These are phyloP conservation scores for Eimeria nieschulzi DNA, from an alignment of 169 alveolate species.

Conservation along the genomic window DNA sequence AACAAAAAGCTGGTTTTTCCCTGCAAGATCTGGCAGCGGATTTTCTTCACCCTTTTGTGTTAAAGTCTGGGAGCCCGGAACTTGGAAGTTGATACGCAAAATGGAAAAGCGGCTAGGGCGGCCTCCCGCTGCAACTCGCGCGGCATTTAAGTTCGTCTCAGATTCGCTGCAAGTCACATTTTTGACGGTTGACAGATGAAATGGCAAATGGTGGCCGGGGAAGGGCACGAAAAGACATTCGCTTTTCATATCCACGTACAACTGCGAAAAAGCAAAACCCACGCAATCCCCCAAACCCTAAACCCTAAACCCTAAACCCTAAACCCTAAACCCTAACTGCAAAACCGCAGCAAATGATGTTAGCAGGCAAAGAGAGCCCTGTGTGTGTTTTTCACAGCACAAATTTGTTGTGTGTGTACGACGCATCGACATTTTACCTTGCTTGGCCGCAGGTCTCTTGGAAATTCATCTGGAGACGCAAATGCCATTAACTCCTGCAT, in stretches of 20 bases:
- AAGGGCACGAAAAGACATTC: slow-evolving; percentile 74
- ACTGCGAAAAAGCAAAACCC: slow-evolving; percentile 32
- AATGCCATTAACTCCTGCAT: slow-evolving; percentile 58
- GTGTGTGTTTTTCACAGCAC: neutral
- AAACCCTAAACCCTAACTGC: too few species aligned
- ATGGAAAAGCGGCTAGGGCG: slow-evolving; percentile 6
- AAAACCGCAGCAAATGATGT: too few species aligned
- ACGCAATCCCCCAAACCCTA: neutral
- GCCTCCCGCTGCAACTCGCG: neutral
- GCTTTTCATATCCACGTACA: slow-evolving; percentile 66
- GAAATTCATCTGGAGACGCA: slow-evolving; percentile 48
- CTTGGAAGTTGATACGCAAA: slow-evolving; percentile 74
- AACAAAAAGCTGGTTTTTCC: slow-evolving; percentile 83
- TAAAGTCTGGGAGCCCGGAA: slow-evolving; percentile 63
- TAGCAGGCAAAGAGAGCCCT: too few species aligned
- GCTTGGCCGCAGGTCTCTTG: slow-evolving; percentile 55
- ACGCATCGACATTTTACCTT: neutral
- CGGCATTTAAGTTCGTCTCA: slow-evolving; percentile 16
- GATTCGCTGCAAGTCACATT: slow-evolving; percentile 70
- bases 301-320: too few species aligned
- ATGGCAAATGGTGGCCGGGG: slow-evolving; percentile 64
- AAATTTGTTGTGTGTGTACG: neutral
- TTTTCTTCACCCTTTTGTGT: slow-evolving; percentile 73
- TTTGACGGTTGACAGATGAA: slow-evolving; percentile 75
- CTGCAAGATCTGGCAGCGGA: slow-evolving; percentile 65